Evolutionary conservation across 257 asterid genomes (phyloP), one percentile per base, ranked within the genome.

Genomic region (Voacanga thouarsii): DNA sequence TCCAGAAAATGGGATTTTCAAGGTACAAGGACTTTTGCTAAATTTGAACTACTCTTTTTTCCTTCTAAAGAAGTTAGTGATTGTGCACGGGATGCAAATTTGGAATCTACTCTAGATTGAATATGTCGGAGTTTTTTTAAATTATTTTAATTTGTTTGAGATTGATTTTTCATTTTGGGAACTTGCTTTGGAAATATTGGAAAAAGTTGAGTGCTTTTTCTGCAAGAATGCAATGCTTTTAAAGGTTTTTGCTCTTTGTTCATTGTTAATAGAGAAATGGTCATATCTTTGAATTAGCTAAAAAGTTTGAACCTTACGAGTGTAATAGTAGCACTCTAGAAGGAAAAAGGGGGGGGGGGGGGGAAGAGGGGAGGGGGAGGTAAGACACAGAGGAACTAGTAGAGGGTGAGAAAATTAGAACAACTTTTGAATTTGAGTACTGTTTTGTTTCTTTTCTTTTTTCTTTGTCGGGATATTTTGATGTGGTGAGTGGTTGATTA

Each of bases 1-100:
- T 77, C 88, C 41, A 89, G 84, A 67, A 88, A 82, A 81, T 86
- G 89, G 51, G 85, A 81, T 66, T 89, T 90, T 81, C 97, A 85
- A 86, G 95, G 96, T 92, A 81, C 79, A 75, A 60, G 10, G 28
- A 37, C 43, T 51, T 5, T 43, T 69, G 5, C 55, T 12, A 23
- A 23, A 24, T 23, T 11, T 0, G 15, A 45, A 7, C 43, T 21
- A 9, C 7, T 23, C 8, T 59, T 23, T n/a, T 50, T 12, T 12
- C 56, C 19, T 30, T 51, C 37, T 61, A 21, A 14, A 24, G 67
- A 47, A 47, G 53, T 47, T 47, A 47, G 2, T 47, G 53, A 47
- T 47, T 2, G 14, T 47, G 53, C 12, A 47, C 2, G 53, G 9
- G 53, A 47, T 61, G 33, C 37, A 21, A 6, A 19, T 21, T 8